A percentile compares a stretch with the other conserved stretches of the same genome.
Evolutionary conservation across 1,284 basidiomycete genomes (phyloP).

Genomic region (Cryptococcus neoformans): DNA sequence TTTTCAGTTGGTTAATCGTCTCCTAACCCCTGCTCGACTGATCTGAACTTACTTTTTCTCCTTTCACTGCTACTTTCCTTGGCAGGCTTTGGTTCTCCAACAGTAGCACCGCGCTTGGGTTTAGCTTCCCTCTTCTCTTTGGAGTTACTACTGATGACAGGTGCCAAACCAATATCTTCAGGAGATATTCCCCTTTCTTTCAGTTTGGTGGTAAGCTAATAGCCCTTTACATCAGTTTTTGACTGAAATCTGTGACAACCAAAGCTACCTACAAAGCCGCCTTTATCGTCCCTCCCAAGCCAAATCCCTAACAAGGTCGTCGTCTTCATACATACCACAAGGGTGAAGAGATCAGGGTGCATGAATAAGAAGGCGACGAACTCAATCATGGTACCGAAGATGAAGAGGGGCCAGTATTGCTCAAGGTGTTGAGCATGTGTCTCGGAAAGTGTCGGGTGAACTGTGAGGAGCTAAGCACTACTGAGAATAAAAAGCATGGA

Average conservation of each 20-base stretch:
- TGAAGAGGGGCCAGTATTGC: constrained; percentile 29
- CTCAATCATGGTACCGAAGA: constrained; percentile 21
- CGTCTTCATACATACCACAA: constrained; percentile 32
- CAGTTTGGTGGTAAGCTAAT: background rate
- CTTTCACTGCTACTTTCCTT: too few relatives aligned
- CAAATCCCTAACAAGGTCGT: constrained; percentile 15
- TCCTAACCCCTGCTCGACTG: too few relatives aligned
- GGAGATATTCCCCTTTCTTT: background rate
- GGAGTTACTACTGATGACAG: background rate
- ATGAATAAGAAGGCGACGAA: constrained; percentile 18
- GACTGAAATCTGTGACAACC: background rate
- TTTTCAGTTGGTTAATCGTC: too few relatives aligned
- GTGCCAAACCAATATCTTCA: background rate
- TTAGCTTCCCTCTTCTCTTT: background rate
- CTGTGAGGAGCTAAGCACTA: background rate
- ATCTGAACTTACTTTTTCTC: too few relatives aligned
- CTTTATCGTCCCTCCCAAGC: constrained; percentile 19
- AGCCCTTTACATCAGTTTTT: background rate
- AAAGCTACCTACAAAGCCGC: constrained; percentile 20
- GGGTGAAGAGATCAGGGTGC: constrained; percentile 27
- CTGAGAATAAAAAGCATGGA: background rate
- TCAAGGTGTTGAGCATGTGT: constrained; percentile 11
- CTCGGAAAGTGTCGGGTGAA: constrained; percentile 1
- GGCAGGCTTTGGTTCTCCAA: too few relatives aligned
- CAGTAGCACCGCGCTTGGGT: too few relatives aligned